These are phyloP conservation scores for Chloromonas sp. DNA, from an alignment of 163 green algal genomes.

Conservation along the genomic window DNA sequence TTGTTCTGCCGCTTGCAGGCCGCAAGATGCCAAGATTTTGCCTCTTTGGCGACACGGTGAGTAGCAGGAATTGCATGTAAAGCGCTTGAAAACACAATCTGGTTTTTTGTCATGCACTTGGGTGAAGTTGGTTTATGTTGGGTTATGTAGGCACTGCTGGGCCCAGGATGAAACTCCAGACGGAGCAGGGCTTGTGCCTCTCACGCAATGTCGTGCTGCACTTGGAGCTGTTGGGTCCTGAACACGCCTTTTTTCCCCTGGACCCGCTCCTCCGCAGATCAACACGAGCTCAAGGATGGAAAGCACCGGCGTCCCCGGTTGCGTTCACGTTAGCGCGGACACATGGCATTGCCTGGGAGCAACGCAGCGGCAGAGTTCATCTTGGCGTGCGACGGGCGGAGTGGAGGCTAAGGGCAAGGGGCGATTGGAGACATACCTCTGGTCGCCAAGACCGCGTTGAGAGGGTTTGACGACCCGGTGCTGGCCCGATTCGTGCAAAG, in stretches of 20 bases:
- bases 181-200: too few species aligned
- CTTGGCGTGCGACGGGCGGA: neutral
- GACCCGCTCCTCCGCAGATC: too few species aligned
- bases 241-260: too few species aligned
- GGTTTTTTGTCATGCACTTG: too few species aligned
- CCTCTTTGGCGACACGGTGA: conserved; percentile 42
- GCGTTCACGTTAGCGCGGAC: conserved; percentile 18
- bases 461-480: too few species aligned
- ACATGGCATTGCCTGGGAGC: neutral
- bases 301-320: conserved; percentile 9
- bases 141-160: too few species aligned
- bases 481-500: too few species aligned
- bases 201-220: too few species aligned
- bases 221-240: too few species aligned
- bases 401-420: conserved; percentile 21
- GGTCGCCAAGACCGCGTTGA: neutral
- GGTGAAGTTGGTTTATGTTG: too few species aligned
- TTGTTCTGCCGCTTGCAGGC: too few species aligned
- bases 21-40: conserved; percentile 28
- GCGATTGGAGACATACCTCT: conserved; percentile 11
- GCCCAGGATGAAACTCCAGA: too few species aligned
- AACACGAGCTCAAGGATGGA: conserved; percentile 6
- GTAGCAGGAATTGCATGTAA: conserved; percentile 12
- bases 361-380: neutral
- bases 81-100: neutral